These are phyloP conservation scores for Saussurea involucrata DNA, from an alignment of 129 eudicot species.

Conservation along the genomic window DNA sequence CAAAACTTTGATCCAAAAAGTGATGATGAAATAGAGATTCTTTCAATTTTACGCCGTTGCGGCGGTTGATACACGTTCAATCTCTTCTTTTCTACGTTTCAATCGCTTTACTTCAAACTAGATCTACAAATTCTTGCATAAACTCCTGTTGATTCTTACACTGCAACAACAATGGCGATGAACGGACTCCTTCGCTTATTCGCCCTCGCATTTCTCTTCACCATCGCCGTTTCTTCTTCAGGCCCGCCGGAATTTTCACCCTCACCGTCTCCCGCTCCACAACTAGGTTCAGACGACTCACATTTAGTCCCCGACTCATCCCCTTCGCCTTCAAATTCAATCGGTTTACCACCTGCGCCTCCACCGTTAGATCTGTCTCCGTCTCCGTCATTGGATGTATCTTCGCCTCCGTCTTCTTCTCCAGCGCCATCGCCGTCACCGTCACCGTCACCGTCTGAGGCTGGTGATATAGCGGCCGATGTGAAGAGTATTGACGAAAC, in stretches of 20 bases:
- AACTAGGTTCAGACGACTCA: constrained; percentile 23
- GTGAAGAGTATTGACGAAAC: neutral
- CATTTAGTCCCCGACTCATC: neutral
- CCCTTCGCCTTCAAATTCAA: neutral
- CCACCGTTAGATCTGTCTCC: constrained; percentile 13
- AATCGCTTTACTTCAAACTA: constrained; percentile 25
- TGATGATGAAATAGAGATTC: too few species aligned
- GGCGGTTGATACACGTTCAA: constrained; percentile 25
- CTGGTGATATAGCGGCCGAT: constrained; percentile 3
- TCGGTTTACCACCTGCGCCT: constrained; percentile 19
- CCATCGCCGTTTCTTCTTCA: constrained; percentile 10
- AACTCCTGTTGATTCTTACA: neutral
- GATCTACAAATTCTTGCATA: constrained; percentile 8
- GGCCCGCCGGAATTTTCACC: constrained; percentile 29
- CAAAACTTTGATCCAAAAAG: too few species aligned
- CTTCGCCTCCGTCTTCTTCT: constrained; percentile 10
- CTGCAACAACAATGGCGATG: constrained; percentile 23
- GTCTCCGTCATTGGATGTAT: neutral
- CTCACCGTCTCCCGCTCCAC: constrained; percentile 28
- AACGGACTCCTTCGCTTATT: constrained; percentile 5
- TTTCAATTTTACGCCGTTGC: constrained; percentile 22
- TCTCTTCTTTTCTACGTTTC: constrained; percentile 16
- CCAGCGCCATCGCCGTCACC: neutral
- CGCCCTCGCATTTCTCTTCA: constrained; percentile 13
- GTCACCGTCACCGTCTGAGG: constrained; percentile 11